Evolutionary conservation across 768 basidiomycete genomes (phyloP).

Genomic region (Lyophyllum atratum): DNA sequence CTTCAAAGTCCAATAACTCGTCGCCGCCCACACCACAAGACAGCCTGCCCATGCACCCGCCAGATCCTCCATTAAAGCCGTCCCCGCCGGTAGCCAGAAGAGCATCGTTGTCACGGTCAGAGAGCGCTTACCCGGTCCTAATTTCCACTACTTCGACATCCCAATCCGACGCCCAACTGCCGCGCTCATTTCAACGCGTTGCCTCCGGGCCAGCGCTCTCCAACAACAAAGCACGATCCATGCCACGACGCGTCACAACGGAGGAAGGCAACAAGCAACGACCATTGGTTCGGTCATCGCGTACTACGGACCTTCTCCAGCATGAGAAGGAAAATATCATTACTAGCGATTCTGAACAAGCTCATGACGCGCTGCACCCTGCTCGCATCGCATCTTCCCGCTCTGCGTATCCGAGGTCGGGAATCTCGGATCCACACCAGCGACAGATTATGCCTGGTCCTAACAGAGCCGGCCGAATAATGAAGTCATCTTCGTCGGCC

Average conservation of each 20-base stretch:
- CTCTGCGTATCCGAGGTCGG: slow-evolving; percentile 28
- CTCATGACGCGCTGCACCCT: slow-evolving; percentile 30
- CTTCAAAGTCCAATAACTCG: slow-evolving; percentile 43
- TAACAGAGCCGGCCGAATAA: slow-evolving; percentile 49
- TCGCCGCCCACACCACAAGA: slow-evolving; percentile 50
- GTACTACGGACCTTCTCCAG: slow-evolving; percentile 30
- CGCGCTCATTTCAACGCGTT: slow-evolving; percentile 66
- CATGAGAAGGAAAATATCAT: slow-evolving; percentile 53
- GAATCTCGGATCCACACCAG: slow-evolving; percentile 23
- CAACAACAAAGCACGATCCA: slow-evolving; percentile 33
- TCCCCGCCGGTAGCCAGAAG: slow-evolving; percentile 42
- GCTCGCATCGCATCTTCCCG: slow-evolving; percentile 16
- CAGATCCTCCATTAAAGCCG: slow-evolving; percentile 38
- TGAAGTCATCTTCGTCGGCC: slow-evolving; percentile 38
- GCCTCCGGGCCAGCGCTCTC: slow-evolving; percentile 59
- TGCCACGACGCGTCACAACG: slow-evolving; percentile 41
- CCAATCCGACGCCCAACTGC: slow-evolving; percentile 27
- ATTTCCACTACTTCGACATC: slow-evolving; percentile 24
- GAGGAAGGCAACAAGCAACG: slow-evolving; percentile 35
- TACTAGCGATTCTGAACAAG: slow-evolving; percentile 36
- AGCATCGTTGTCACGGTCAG: slow-evolving; percentile 64
- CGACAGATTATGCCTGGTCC: slow-evolving; percentile 48
- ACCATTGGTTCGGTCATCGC: slow-evolving; percentile 12
- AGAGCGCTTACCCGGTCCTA: slow-evolving; percentile 59
- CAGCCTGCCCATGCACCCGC: slow-evolving; percentile 31